Percentiles rank a stretch among this genome's conserved stretches.
These are phyloP conservation scores for Soucietia sequanensis DNA, from an alignment of 805 yeast species.

Conservation along the genomic window DNA sequence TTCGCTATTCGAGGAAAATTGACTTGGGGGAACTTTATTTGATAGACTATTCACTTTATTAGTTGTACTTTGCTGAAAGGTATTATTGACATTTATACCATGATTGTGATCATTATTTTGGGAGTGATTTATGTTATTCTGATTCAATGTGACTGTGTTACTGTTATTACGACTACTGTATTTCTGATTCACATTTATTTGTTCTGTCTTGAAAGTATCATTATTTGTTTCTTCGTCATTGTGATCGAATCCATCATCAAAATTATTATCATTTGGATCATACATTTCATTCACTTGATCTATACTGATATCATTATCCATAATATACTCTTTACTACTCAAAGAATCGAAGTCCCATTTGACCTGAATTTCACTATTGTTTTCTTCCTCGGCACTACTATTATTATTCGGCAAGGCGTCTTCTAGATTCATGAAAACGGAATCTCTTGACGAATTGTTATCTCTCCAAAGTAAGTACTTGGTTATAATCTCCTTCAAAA, in stretches of 20 bases:
- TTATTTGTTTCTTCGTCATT: conserved; percentile 1
- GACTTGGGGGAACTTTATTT: background rate
- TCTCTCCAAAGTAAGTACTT: conserved; percentile 77
- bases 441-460: conserved; percentile 54
- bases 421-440: conserved; percentile 33
- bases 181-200: conserved; percentile 11
- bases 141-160: conserved; percentile 12
- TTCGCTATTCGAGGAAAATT: conserved; percentile 33
- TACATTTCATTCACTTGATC: conserved; percentile 28
- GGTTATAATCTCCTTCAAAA: conserved; percentile 71
- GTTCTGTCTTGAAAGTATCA: conserved; percentile 8
- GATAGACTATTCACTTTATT: background rate
- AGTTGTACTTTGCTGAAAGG: background rate
- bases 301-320: conserved; percentile 63
- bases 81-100: background rate
- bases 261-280: conserved; percentile 16
- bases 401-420: conserved; percentile 17
- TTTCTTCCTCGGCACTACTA: conserved; percentile 8
- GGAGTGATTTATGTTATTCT: conserved; percentile 2
- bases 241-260: no score
- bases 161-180: conserved; percentile 17
- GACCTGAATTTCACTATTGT: conserved; percentile 36
- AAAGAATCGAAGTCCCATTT: conserved; percentile 91
- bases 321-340: conserved; percentile 67
- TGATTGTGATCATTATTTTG: no score